A percentile compares a stretch with the other conserved stretches of the same genome.
These are phyloP conservation scores for Kingdonia uniflora DNA, from an alignment of 164 flowering plant species.

Conservation along the genomic window DNA sequence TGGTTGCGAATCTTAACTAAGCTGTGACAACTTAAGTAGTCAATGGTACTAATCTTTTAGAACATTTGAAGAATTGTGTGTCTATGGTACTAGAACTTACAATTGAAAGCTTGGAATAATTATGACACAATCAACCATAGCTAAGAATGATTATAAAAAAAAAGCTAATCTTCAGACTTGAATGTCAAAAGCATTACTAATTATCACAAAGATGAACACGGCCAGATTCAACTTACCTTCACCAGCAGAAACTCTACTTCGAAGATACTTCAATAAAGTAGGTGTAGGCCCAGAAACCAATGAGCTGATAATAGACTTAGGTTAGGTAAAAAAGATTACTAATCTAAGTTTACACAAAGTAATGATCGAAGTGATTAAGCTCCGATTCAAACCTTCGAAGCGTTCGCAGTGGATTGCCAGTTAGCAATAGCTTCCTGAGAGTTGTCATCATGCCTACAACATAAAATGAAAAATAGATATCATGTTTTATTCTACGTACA, in stretches of 20 bases:
- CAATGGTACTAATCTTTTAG: too few relatives aligned
- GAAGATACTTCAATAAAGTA: constrained; percentile 64
- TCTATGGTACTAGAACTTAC: background rate
- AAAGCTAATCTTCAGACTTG: constrained; percentile 5
- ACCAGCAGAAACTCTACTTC: constrained; percentile 66
- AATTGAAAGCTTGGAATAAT: background rate
- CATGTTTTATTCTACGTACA: too few relatives aligned
- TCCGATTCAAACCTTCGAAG: constrained; percentile 59
- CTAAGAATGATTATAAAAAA: too few relatives aligned
- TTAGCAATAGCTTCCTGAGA: constrained; percentile 70
- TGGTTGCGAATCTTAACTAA: too few relatives aligned
- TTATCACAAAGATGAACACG: background rate
- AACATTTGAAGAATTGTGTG: too few relatives aligned
- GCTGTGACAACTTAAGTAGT: too few relatives aligned
- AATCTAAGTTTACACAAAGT: background rate
- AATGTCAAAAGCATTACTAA: background rate
- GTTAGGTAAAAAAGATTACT: constrained; percentile 5
- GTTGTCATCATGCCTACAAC: constrained; percentile 75
- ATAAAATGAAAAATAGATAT: too few relatives aligned
- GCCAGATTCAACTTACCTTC: constrained; percentile 35
- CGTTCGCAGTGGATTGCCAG: constrained; percentile 86
- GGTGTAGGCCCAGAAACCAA: constrained; percentile 84
- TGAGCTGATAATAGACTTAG: constrained; percentile 40
- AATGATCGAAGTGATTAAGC: constrained; percentile 8
- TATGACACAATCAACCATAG: too few relatives aligned